These are phyloP conservation scores for Fusarium nanum DNA, from an alignment of 2,329 filamentous ascomycete genomes.

Conservation along the genomic window DNA sequence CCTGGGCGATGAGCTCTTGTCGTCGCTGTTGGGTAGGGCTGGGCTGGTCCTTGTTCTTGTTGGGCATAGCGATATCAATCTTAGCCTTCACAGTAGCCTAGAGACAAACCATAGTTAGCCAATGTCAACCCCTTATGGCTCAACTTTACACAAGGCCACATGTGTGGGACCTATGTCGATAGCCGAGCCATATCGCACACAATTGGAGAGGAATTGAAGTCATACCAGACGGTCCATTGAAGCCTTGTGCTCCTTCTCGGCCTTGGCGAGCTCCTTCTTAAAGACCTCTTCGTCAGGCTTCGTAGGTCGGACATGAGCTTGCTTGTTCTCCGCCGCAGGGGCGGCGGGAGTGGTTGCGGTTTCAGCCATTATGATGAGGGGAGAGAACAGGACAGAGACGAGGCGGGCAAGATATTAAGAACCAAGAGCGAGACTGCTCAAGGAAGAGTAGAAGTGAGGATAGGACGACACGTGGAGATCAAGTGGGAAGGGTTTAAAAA, in stretches of 20 bases:
- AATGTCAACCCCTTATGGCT: slow-evolving; percentile 10
- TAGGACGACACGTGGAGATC: slow-evolving; percentile 38
- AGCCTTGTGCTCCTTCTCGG: slow-evolving; percentile 87
- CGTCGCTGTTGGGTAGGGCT: slow-evolving; percentile 84
- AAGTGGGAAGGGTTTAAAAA: slow-evolving; percentile 24
- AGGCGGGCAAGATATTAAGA: slow-evolving; percentile 30
- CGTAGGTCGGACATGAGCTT: slow-evolving; percentile 71
- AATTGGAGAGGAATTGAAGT: slow-evolving; percentile 26
- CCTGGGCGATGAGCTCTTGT: slow-evolving; percentile 84
- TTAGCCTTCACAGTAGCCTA: slow-evolving; percentile 90
- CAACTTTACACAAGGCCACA: slow-evolving; percentile 32
- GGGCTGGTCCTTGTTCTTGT: slow-evolving; percentile 79
- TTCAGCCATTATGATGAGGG: slow-evolving; percentile 58
- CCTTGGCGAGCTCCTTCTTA: slow-evolving; percentile 81
- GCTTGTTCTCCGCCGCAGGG: slow-evolving; percentile 54
- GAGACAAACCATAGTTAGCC: slow-evolving; percentile 29
- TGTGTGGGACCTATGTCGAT: slow-evolving; percentile 32
- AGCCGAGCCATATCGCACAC: slow-evolving; percentile 10
- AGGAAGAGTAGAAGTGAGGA: slow-evolving; percentile 21
- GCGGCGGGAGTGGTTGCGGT: slow-evolving; percentile 60
- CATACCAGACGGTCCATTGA: slow-evolving; percentile 71
- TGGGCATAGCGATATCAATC: slow-evolving; percentile 83
- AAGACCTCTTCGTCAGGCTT: slow-evolving; percentile 89
- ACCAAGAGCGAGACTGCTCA: slow-evolving; percentile 38
- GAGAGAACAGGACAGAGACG: slow-evolving; percentile 16